Base-by-base conservation (phyloP, 2,329 filamentous ascomycete genomes). In the Teratosphaeria destructans region DNA sequence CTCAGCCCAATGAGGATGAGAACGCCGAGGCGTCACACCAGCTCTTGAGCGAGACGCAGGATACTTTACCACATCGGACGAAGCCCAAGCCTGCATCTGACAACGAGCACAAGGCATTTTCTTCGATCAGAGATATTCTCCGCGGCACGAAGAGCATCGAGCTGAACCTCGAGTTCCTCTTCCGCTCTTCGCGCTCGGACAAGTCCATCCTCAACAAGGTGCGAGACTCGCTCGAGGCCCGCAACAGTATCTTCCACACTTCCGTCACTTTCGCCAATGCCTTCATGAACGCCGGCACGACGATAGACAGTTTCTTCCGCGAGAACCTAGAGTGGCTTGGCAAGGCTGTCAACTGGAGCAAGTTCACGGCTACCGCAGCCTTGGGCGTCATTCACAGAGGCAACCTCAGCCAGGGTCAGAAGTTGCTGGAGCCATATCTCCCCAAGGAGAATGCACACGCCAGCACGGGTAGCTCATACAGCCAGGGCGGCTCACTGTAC, bases 301-400 rank as follows among this genome's bases (percentile, higher is more conserved):
- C 93, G 0, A 94, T 96, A 68, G 94, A 99, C 77, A 95, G 93
- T 70, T 99, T 99, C 78, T 97, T 99, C 84, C 85, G 95, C 7
- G 91, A 97, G 71, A 99, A 99, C 72, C 77, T 99, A 27, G 94
- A 99, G 66, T 99, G 94, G 94, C 78, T 99, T 3, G 92, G 93
- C 62, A 99, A 97, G 79, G 94, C 94, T 29, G 91, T 97, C 55
- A 99, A 99, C 78, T 99, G 94, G 94, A 96, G 92, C 62, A 99
- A 99, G 74, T 99, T 99, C 73, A 96, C 94, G 0, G 94, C 94
- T 14, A 99, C 94, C 4, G 94, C 94, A 59, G 94, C 94, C 7
- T 80, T 99, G 5, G 94, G 94, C 74, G 94, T 97, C 57, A 96
- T 99, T 63, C 94, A 99, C 75, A 88, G 91, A 54, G 94, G 94